Evolutionary conservation across 148 eudicot species (phyloP), one percentile per base, ranked within the genome.

Genomic region (Spergularia marina): DNA sequence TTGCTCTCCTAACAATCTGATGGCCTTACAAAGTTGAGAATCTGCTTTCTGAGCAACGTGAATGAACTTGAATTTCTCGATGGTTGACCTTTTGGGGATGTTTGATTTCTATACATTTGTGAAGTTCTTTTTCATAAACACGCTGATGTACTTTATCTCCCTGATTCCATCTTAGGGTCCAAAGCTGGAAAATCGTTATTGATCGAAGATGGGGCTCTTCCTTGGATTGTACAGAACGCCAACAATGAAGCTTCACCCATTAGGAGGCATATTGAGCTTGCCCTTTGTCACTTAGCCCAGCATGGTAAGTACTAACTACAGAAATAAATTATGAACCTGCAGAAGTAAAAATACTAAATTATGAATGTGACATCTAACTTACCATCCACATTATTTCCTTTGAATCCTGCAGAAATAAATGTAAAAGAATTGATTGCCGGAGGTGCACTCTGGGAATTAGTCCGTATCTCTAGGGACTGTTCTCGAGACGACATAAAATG

Each of bases 371-470:
- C 23, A 20, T 36, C 20, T 20, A 53, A 59, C 70, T 9, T 51
- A 9, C 14, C 39, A 7, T 14, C 11, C 54, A 7, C 34, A 51
- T 5, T 55, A 34, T 30, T 30, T 59, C 6, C 53, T 2, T 34
- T 15, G 30, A 10, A 10, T 65, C 59, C 71, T 59, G 81, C 94
- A 96, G 99, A 96, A 86, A 86, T 86, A 39, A 96, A 96, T 74
- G 97, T 89, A 49, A 88, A 85, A 82, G 98, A 96, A 16, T 81
- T 96, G 98, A 93, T 96, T 30, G 88, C 88, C 57, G 99, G 98
- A 69, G 99, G 99, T 17, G 99, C 99, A 72, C 92, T 96, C 3
- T 96, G 99, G 99, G 99, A 96, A 85, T 81, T 96, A 51, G 95
- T 96, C 69, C 98, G 99, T 47, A 92, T 96, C 47, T 89, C 98